These are phyloP conservation scores for Pichia ethanolica DNA, from an alignment of 805 yeast genomes.

Conservation along the genomic window DNA sequence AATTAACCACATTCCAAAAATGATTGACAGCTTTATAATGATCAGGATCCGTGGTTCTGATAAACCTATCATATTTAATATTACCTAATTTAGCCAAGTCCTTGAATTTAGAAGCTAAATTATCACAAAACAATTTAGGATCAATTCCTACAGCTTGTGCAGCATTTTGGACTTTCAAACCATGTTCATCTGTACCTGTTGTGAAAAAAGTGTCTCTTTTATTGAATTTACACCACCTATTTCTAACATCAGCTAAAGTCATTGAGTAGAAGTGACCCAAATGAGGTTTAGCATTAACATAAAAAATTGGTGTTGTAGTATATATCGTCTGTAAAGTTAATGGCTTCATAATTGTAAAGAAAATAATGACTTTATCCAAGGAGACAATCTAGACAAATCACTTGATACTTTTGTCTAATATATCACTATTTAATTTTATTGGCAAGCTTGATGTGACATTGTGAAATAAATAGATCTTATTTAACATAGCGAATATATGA, in stretches of 20 bases:
- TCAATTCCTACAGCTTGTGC: slow-evolving; percentile 45
- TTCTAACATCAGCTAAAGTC: slow-evolving; percentile 71
- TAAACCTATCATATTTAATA: slow-evolving; percentile 65
- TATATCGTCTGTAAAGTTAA: slow-evolving; percentile 25
- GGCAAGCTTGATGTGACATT: too few species aligned
- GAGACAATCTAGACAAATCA: too few species aligned
- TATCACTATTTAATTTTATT: too few species aligned
- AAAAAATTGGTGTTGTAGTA: slow-evolving; percentile 88
- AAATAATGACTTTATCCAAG: too few species aligned
- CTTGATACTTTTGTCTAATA: too few species aligned
- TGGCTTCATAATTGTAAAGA: slow-evolving; percentile 1
- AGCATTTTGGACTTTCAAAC: slow-evolving; percentile 85
- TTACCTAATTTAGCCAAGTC: slow-evolving; percentile 50
- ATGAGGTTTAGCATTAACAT: slow-evolving; percentile 94
- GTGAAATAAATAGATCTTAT: too few species aligned
- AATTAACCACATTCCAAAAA: slow-evolving; percentile 60
- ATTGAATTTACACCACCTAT: slow-evolving; percentile 58
- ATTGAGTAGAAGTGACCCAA: slow-evolving; percentile 88
- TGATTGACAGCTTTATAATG: slow-evolving; percentile 57
- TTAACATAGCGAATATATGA: too few species aligned
- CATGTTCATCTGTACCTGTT: slow-evolving; percentile 98
- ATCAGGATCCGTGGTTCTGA: slow-evolving; percentile 83
- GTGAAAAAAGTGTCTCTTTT: slow-evolving; percentile 45
- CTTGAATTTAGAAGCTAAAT: slow-evolving; percentile 56
- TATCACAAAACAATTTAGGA: slow-evolving; percentile 70